Base-by-base conservation (phyloP, 106 monocot species). In the Cymbidium sinense region DNA sequence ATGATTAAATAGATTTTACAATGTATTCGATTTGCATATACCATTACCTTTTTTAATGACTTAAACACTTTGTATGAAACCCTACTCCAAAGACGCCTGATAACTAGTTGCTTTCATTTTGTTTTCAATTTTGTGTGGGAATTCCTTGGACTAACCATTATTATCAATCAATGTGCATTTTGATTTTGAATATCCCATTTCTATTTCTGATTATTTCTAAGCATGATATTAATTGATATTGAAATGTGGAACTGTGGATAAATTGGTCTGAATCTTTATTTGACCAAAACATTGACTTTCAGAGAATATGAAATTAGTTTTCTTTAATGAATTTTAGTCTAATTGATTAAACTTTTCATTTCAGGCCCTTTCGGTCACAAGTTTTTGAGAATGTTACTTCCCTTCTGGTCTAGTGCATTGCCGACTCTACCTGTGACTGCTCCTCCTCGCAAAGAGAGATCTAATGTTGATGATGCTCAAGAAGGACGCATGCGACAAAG, bases 361-460 rank as follows among this genome's bases (percentile, higher is more conserved):
- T 43, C 81, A 81, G 98, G 98, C 50, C 79, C 94, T 58, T 82
- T 94, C 43, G 88, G 84, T 25, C 87, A 92, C 61, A 98, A 90
- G 75, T 86, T 98, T 82, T 74, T 98, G 43, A 91, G 98, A 81
- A 75, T 98, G 77, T 76, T 98, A 75, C 80, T 98, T 31, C 98
- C 98, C 74, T 98, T 98, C 83, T 98, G 98, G 98, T 98, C 98
- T 50, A 98, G 64, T 82, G 80, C 88, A n/a, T 64, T 98, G 80
- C 96, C 96, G 28, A 94, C 87, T 50, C 81, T 98, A 73, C 96
- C 94, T 30, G 92, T 98, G 75, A 94, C 94, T 74, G 94, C 94
- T 80, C 94, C 96, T 12, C 82, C 90, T 27, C 88, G 88, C 37
- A 98, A 87, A 81, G 93, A 93, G 71, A 81, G 80, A 74, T 37